Evolutionary conservation across 2,329 filamentous ascomycete genomes (phyloP).

Genomic region (Trichophyton simii): DNA sequence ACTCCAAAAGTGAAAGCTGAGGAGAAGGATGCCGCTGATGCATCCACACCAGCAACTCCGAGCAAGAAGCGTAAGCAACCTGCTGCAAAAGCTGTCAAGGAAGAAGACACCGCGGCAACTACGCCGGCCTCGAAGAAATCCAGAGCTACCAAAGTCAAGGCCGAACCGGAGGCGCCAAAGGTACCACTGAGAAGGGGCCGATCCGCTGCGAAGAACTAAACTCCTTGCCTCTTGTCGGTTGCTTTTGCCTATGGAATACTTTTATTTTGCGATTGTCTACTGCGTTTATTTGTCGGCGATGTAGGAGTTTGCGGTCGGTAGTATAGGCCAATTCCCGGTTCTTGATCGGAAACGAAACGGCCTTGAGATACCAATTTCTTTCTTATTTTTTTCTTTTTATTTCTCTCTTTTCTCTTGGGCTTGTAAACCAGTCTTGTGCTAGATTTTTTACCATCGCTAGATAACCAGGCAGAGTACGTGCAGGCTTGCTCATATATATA

Average conservation of each 20-base stretch:
- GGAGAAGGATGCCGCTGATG: background rate
- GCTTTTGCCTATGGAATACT: background rate
- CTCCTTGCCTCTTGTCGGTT: background rate
- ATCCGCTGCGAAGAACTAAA: constrained; percentile 9
- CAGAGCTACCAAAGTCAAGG: background rate
- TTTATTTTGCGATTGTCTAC: background rate
- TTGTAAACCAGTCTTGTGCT: background rate
- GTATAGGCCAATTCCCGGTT: background rate
- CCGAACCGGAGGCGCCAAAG: background rate
- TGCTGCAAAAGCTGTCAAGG: background rate
- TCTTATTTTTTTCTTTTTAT: background rate
- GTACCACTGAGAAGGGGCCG: constrained; percentile 11
- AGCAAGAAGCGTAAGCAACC: constrained; percentile 6
- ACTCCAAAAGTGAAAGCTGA: constrained; percentile 5
- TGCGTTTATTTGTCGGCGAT: background rate
- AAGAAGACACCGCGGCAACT: background rate
- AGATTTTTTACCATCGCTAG: background rate
- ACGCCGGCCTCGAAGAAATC: background rate
- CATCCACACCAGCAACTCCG: background rate
- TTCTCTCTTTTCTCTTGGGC: background rate
- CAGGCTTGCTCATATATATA: background rate
- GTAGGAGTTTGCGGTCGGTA: background rate
- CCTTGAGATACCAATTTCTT: background rate
- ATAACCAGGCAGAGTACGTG: background rate
- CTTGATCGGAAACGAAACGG: background rate